Conservation (phyloP, 441 rosid genomes). For the Biscutella laevigata region DNA sequence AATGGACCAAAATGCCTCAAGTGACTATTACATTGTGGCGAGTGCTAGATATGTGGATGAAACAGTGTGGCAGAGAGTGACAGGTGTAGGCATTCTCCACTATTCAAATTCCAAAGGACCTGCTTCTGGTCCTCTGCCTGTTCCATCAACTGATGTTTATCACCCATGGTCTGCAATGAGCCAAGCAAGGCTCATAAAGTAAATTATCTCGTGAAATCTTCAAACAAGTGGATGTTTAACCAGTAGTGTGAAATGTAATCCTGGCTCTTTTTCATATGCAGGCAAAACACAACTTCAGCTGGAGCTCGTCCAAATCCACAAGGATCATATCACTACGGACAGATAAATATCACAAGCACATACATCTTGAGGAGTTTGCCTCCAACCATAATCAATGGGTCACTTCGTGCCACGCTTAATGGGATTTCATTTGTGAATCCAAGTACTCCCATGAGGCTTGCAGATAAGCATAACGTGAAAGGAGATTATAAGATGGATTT, state of each 20-base stretch:
- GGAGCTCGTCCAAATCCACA: constrained; percentile 99
- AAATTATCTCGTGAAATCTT: constrained; percentile 13
- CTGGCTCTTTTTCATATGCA: constrained; percentile 31
- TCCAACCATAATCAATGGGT: constrained; percentile 49
- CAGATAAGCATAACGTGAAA: constrained; percentile 56
- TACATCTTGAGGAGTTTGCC: constrained; percentile 67
- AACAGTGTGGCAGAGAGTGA: constrained; percentile 76
- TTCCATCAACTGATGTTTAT: constrained; percentile 56
- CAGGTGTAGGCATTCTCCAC: constrained; percentile 86
- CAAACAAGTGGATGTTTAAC: constrained; percentile 25
- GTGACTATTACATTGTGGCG: constrained; percentile 88
- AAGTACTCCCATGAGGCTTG: constrained; percentile 65
- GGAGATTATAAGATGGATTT: constrained; percentile 83
- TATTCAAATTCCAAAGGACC: constrained; percentile 91
- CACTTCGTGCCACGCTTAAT: constrained; percentile 57
- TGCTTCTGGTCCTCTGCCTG: constrained; percentile 73
- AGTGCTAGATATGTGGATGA: constrained; percentile 89
- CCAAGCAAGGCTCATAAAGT: constrained; percentile 83
- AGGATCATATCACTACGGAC: constrained; percentile 83
- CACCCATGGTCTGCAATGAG: constrained; percentile 79
- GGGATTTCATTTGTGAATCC: constrained; percentile 79
- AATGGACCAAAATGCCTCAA: constrained; percentile 83
- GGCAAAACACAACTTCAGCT: constrained; percentile 76
- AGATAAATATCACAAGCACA: constrained; percentile 65
- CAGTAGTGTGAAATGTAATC: constrained; percentile 33